Evolutionary conservation across 768 basidiomycete species (phyloP).

Genomic region (Calvatia gigantea): DNA sequence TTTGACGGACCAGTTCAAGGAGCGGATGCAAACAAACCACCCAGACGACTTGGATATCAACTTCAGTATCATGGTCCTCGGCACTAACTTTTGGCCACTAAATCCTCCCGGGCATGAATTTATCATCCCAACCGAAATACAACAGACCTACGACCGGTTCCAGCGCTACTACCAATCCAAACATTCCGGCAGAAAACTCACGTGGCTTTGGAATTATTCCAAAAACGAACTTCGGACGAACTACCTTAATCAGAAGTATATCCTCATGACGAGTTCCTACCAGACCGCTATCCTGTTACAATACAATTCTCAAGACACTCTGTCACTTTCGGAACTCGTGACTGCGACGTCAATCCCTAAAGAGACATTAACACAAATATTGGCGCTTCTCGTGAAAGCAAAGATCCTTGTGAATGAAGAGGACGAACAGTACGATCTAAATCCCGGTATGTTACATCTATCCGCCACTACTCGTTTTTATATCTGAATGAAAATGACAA

Average conservation of each 20-base stretch:
- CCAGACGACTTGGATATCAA: constrained; percentile 78
- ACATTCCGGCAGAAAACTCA: constrained; percentile 91
- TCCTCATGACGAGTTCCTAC: constrained; percentile 91
- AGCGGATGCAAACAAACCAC: constrained; percentile 84
- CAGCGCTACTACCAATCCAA: constrained; percentile 90
- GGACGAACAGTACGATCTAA: constrained; percentile 86
- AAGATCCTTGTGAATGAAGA: constrained; percentile 89
- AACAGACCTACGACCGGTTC: constrained; percentile 87
- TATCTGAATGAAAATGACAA: background rate
- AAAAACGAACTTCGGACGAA: constrained; percentile 96
- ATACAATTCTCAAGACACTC: constrained; percentile 88
- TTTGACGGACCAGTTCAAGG: constrained; percentile 91
- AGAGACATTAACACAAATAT: constrained; percentile 69
- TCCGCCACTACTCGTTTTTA: background rate
- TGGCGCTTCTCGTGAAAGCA: constrained; percentile 74
- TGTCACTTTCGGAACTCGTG: constrained; percentile 76
- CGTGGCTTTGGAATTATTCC: constrained; percentile 98
- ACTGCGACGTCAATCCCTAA: constrained; percentile 79
- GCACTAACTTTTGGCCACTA: constrained; percentile 95
- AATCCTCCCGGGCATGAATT: constrained; percentile 82
- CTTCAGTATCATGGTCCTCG: constrained; percentile 91
- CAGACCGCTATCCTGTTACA: constrained; percentile 94
- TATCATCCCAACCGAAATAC: constrained; percentile 83
- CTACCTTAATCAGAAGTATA: constrained; percentile 92
- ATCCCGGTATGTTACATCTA: constrained; percentile 47